A percentile compares a stretch with the other conserved stretches of the same genome.
phyloP scores from a whole-genome alignment of 1,284 basidiomycete genomes.

The Microbotryum scabiosae region DNA sequence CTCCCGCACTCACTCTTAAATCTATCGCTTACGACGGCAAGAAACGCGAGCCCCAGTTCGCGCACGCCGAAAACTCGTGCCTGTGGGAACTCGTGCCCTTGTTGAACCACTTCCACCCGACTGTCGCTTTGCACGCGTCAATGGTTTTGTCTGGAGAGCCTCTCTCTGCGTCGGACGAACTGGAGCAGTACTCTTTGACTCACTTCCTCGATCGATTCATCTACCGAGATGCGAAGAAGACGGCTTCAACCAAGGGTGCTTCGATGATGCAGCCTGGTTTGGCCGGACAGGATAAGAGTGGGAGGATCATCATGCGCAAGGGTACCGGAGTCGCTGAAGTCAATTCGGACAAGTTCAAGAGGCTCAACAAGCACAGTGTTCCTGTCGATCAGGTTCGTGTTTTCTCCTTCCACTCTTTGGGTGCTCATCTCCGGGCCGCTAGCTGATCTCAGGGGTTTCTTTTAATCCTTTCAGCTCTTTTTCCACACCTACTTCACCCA shows the following conservation, averaged over 20 bases:
- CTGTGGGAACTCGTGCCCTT: constrained; percentile 87
- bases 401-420: neutral
- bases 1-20: constrained; percentile 12
- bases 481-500: constrained; percentile 48
- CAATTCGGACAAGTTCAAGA: constrained; percentile 73
- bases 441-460: neutral
- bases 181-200: constrained; percentile 83
- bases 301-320: constrained; percentile 58
- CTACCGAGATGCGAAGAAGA: constrained; percentile 92
- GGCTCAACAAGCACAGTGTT: constrained; percentile 61
- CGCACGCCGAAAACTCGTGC: constrained; percentile 70
- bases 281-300: constrained; percentile 49
- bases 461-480: constrained; percentile 50
- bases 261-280: constrained; percentile 95
- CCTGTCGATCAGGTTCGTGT: constrained; percentile 70
- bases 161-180: constrained; percentile 73
- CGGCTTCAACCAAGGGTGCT: constrained; percentile 57
- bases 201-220: constrained; percentile 86
- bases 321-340: constrained; percentile 54
- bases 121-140: constrained; percentile 73
- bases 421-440: no score
- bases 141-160: constrained; percentile 61
- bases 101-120: constrained; percentile 81
- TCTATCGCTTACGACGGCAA: constrained; percentile 60
- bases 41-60: constrained; percentile 86